Percentiles rank a stretch among this genome's conserved stretches.
Conservation (phyloP, 108 stramenopile species). For the Nitzschia sp. region DNA sequence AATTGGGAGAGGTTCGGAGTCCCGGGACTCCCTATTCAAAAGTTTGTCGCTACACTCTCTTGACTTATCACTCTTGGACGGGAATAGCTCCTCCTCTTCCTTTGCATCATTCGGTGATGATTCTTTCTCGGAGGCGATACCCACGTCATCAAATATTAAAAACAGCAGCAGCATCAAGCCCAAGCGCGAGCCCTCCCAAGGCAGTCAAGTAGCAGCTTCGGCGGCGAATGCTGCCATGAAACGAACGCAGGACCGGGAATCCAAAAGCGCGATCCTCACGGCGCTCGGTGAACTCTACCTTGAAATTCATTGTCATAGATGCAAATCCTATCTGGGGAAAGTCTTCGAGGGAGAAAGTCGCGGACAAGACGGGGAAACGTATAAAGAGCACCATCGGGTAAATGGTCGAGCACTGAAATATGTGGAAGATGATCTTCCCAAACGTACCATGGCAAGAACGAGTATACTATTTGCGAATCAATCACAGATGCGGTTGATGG, state of each 20-base stretch:
- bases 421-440: conserved; percentile 27
- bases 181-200: not conserved
- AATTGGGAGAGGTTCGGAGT: too few relatives aligned
- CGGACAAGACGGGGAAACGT: conserved; percentile 9
- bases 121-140: not conserved
- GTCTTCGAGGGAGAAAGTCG: conserved; percentile 18
- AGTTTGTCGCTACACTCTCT: conserved; percentile 11
- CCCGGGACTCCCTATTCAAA: not conserved
- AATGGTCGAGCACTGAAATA: conserved; percentile 35
- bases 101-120: conserved; percentile 1
- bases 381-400: conserved; percentile 29
- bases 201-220: not conserved
- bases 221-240: not conserved
- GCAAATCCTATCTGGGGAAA: conserved; percentile 34
- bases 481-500: conserved; percentile 16
- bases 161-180: not conserved
- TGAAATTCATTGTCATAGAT: conserved; percentile 39
- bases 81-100: not conserved
- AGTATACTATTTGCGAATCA: conserved; percentile 28
- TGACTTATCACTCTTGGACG: conserved; percentile 10
- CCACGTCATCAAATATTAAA: not conserved
- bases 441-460: conserved; percentile 8
- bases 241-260: not conserved
- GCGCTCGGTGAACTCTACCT: conserved; percentile 8
- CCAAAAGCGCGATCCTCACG: not conserved